Evolutionary conservation across 78 protist genomes (phyloP), one percentile per base, ranked within the genome.

Genomic region (Dictyostelium brefeldianum): DNA sequence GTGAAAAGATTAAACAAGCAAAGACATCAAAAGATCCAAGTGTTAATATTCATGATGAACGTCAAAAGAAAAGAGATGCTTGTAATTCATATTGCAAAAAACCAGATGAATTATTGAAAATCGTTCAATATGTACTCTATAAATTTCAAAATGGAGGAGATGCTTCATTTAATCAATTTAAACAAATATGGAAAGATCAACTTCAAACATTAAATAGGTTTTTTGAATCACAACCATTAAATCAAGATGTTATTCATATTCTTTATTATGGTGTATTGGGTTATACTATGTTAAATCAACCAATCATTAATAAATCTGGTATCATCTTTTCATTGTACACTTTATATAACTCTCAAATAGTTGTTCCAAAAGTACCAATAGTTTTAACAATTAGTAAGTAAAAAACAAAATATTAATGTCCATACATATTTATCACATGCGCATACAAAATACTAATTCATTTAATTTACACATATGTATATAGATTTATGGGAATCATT

Each of bases 231-330:
- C 92, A 77, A 27, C 50, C 62, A 1, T 15, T 75, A 0, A 27
- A 74, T 48, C 79, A 81, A 10, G 83, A 74, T 4, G 29, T 87
- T 1, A 48, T 87, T 29, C 92, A 87, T 29, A 74, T 77, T 14
- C 79, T 77, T 1, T 87, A 87, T 56, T 87, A 87, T 64, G 92
- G 80, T 51, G 79, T 78, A 25, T 75, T 87, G 14, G 92, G 92
- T 6, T 87, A 77, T 64, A 77, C 83, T 11, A 20, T 77, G 1
- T 29, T 77, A 29, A 53, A 77, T 62, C 84, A 64, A 87, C 92
- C 92, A 0, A 43, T 77, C 0, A 77, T 64, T 31, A 56, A 54
- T 31, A 87, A 87, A 65, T 2, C 78, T 47, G 74, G 78, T 2
- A 87, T 87, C 67, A 64, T 87, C 9, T 87, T 57, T 41, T 59